These are phyloP conservation scores for Neospermospora avenae DNA, from an alignment of 2,329 filamentous ascomycete genomes.

Conservation along the genomic window DNA sequence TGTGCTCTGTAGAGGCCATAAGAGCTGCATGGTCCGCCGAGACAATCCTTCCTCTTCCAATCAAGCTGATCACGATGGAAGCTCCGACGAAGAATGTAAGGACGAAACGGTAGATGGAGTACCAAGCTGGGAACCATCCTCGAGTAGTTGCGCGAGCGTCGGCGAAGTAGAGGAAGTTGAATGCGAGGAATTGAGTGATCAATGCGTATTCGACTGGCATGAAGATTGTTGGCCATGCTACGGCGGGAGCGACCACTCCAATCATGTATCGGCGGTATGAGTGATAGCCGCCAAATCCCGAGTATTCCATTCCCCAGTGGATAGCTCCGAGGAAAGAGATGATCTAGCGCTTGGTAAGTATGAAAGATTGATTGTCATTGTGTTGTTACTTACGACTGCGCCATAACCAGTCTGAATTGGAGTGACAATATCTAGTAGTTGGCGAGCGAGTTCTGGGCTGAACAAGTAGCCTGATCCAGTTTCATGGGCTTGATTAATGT, in stretches of 20 bases:
- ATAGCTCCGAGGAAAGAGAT: slow-evolving; percentile 92
- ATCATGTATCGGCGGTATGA: slow-evolving; percentile 80
- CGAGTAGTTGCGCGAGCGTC: slow-evolving; percentile 69
- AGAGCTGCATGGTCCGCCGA: slow-evolving; percentile 28
- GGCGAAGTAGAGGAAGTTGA: slow-evolving; percentile 81
- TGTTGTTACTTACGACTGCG: slow-evolving; percentile 60
- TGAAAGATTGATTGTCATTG: background rate
- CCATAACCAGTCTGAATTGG: slow-evolving; percentile 89
- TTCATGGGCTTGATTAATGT: slow-evolving; percentile 67
- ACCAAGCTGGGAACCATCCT: slow-evolving; percentile 85
- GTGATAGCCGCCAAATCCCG: slow-evolving; percentile 61
- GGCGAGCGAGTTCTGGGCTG: slow-evolving; percentile 64
- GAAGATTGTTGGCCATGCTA: slow-evolving; percentile 87
- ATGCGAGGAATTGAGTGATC: slow-evolving; percentile 80
- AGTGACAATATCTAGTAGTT: slow-evolving; percentile 72
- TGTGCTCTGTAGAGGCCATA: slow-evolving; percentile 29
- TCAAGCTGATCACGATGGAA: slow-evolving; percentile 74
- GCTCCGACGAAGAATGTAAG: slow-evolving; percentile 85
- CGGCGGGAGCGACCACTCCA: slow-evolving; percentile 72
- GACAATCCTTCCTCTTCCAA: slow-evolving; percentile 69
- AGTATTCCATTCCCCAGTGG: slow-evolving; percentile 89
- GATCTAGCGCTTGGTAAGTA: slow-evolving; percentile 50
- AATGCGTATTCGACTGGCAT: slow-evolving; percentile 82
- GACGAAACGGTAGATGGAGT: slow-evolving; percentile 84
- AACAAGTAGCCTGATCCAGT: slow-evolving; percentile 63